Conservation (phyloP, 805 yeast genomes). For the Metschnikowia peoriensis region DNA sequence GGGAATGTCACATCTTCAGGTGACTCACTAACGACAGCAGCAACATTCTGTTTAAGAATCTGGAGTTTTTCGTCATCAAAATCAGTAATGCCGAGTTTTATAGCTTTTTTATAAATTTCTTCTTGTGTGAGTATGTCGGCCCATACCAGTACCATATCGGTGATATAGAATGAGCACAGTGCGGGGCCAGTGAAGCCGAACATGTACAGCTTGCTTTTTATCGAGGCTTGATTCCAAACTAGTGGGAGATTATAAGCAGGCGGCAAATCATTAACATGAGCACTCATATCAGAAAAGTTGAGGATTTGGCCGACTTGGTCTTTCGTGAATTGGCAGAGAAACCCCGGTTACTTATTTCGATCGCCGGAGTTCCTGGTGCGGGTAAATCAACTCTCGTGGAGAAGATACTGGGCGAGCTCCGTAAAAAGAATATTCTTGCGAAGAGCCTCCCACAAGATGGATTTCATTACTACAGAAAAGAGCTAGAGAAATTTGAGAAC, state of each 20-base stretch:
- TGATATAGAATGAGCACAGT: constrained; percentile 26
- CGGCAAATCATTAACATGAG: constrained; percentile 8
- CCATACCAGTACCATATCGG: constrained; percentile 31
- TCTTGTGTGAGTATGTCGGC: constrained; percentile 18
- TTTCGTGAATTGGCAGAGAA: constrained; percentile 3
- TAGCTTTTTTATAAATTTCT: constrained; percentile 20
- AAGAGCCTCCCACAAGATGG: constrained; percentile 41
- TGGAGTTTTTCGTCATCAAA: constrained; percentile 17
- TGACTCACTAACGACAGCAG: not conserved
- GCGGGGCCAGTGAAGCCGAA: constrained; percentile 13
- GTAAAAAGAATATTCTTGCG: constrained; percentile 15
- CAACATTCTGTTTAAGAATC: constrained; percentile 18
- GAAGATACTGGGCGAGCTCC: constrained; percentile 38
- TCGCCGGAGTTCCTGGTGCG: constrained; percentile 82
- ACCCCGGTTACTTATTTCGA: constrained; percentile 49
- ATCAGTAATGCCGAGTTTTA: constrained; percentile 29
- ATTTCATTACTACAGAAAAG: constrained; percentile 33
- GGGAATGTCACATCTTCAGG: constrained; percentile 1
- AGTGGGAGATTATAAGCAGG: constrained; percentile 5
- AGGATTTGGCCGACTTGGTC: constrained; percentile 11
- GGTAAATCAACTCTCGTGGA: constrained; percentile 74
- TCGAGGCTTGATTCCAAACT: constrained; percentile 10
- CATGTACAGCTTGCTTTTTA: constrained; percentile 9
- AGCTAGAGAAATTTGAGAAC: constrained; percentile 44
- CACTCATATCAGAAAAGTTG: constrained; percentile 10